Conservation (phyloP, 2,329 filamentous ascomycete genomes). For the Didymellaceae sp. region DNA sequence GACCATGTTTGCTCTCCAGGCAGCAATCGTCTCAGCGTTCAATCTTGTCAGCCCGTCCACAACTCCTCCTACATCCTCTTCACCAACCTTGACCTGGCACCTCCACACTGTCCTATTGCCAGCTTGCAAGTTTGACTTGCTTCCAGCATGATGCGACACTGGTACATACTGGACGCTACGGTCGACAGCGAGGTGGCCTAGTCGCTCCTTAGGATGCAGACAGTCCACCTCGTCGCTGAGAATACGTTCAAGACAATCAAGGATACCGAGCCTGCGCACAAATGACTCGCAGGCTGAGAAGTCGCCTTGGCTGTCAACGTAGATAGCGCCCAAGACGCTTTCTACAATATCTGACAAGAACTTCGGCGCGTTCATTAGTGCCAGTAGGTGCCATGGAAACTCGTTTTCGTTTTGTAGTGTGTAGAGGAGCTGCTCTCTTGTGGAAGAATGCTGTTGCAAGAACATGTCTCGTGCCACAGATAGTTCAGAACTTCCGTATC, state of each 20-base stretch:
- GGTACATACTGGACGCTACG: slow-evolving; percentile 62
- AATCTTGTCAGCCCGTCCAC: slow-evolving; percentile 43
- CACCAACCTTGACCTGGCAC: slow-evolving; percentile 47
- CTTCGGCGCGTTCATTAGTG: slow-evolving; percentile 56
- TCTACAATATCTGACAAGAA: slow-evolving; percentile 68
- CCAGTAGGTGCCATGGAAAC: slow-evolving; percentile 81
- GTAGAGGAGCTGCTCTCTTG: slow-evolving; percentile 58
- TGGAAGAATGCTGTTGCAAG: slow-evolving; percentile 54
- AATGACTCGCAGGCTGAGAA: slow-evolving; percentile 62
- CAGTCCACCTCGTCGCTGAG: slow-evolving; percentile 61
- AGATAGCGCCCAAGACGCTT: slow-evolving; percentile 79
- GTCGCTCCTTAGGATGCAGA: slow-evolving; percentile 70
- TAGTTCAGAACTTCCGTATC: slow-evolving; percentile 61
- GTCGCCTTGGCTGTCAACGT: slow-evolving; percentile 67
- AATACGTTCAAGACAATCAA: slow-evolving; percentile 67
- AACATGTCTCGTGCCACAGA: slow-evolving; percentile 55
- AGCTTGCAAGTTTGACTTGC: neutral
- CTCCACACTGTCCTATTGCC: slow-evolving; percentile 25
- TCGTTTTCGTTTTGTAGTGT: slow-evolving; percentile 58
- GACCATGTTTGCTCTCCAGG: slow-evolving; percentile 39
- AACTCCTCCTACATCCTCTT: slow-evolving; percentile 39
- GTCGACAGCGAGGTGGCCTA: slow-evolving; percentile 65
- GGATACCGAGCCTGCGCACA: slow-evolving; percentile 68
- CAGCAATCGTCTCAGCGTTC: slow-evolving; percentile 50
- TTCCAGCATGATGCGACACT: slow-evolving; percentile 11